A percentile compares a stretch with the other conserved stretches of the same genome.
Conservation (phyloP, 352 stramenopile genomes). For the Thraustochytrium striatum region DNA sequence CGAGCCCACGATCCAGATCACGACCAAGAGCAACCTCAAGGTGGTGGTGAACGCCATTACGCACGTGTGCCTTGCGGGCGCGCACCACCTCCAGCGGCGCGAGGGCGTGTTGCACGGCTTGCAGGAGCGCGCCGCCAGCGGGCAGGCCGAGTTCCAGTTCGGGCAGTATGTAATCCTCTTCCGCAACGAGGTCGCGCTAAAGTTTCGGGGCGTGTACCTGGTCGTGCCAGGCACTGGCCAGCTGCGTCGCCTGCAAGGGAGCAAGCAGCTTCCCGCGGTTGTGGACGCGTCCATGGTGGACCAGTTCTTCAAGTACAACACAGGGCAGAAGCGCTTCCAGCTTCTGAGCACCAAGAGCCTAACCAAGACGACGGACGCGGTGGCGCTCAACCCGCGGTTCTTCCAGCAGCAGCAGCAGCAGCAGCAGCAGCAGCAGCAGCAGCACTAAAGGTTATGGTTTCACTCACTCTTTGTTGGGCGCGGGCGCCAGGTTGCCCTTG, state of each 20-base stretch:
- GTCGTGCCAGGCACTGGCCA: background rate
- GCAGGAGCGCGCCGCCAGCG: conserved; percentile 5
- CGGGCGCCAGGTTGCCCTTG: background rate
- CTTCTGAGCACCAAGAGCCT: conserved; percentile 6
- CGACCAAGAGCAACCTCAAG: conserved; percentile 41
- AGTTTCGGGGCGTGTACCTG: conserved; percentile 33
- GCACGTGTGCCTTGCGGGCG: conserved; percentile 30
- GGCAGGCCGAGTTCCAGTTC: background rate
- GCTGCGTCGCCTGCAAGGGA: conserved; percentile 15
- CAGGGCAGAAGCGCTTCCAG: conserved; percentile 37
- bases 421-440: background rate
- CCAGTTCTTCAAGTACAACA: conserved; percentile 46
- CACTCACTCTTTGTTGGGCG: background rate
- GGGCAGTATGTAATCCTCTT: conserved; percentile 42
- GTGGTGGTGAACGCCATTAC: conserved; percentile 40
- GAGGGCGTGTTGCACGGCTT: background rate
- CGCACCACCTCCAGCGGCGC: conserved; percentile 12
- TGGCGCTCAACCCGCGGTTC: conserved; percentile 22
- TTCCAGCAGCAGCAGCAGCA: background rate
- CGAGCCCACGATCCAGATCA: conserved; percentile 10
- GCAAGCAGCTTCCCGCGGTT: background rate
- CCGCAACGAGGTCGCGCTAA: conserved; percentile 37
- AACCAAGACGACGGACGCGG: conserved; percentile 24
- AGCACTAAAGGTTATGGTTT: background rate
- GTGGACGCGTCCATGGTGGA: conserved; percentile 28